A percentile compares a stretch with the other conserved stretches of the same genome.
Evolutionary conservation across 2,329 filamentous ascomycete genomes (phyloP).

Genomic region (Apiospora sp.): DNA sequence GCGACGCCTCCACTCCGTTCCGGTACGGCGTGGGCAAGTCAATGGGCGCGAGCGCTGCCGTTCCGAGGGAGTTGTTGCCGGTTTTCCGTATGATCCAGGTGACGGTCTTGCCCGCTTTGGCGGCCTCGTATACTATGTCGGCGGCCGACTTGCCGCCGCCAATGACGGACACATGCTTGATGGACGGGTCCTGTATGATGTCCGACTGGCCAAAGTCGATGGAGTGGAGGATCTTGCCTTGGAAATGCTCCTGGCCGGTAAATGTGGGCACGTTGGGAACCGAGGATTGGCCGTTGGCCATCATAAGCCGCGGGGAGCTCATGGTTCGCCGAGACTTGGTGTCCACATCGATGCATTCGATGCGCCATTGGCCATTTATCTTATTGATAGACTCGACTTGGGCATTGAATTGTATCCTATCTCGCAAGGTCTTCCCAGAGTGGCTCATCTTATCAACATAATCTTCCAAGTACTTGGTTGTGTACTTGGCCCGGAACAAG

Average conservation of each 20-base stretch:
- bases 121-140: constrained; percentile 46
- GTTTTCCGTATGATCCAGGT: constrained; percentile 45
- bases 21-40: constrained; percentile 38
- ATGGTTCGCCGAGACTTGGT: not conserved
- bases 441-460: not conserved
- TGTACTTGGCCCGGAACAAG: constrained; percentile 39
- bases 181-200: constrained; percentile 28
- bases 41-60: constrained; percentile 39
- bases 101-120: constrained; percentile 43
- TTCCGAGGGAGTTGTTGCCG: constrained; percentile 39
- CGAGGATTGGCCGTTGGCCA: not conserved
- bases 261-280: not conserved
- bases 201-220: not conserved
- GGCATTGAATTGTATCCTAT: not conserved
- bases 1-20: constrained; percentile 37
- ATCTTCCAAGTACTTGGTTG: constrained; percentile 37
- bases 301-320: not conserved
- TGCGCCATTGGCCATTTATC: not conserved
- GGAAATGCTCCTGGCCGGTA: not conserved
- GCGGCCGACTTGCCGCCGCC: constrained; percentile 48
- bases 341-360: not conserved
- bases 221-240: not conserved
- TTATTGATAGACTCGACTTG: not conserved
- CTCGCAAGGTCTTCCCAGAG: not conserved
- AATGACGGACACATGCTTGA: constrained; percentile 41